These are phyloP conservation scores for Candida andamanensis DNA, from an alignment of 805 yeast genomes.

Conservation along the genomic window DNA sequence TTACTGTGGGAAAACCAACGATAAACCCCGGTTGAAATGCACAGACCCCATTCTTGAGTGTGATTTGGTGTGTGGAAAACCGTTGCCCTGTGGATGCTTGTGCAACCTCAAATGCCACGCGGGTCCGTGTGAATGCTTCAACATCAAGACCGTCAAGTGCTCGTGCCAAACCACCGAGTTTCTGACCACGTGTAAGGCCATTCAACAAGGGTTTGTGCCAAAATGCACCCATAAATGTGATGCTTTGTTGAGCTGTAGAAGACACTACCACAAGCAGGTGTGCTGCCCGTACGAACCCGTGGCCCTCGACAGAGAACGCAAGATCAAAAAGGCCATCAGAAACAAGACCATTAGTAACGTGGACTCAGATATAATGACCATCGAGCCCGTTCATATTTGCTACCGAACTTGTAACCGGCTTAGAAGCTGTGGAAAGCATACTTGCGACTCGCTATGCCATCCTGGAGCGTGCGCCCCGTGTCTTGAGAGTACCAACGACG, in stretches of 20 bases:
- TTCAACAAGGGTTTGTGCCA: slow-evolving; percentile 49
- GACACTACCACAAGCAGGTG: slow-evolving; percentile 63
- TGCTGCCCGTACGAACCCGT: slow-evolving; percentile 68
- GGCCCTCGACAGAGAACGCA: slow-evolving; percentile 55
- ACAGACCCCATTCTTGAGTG: slow-evolving; percentile 80
- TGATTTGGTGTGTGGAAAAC: slow-evolving; percentile 56
- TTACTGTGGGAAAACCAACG: slow-evolving; percentile 69
- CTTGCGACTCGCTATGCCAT: slow-evolving; percentile 70
- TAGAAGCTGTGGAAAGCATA: slow-evolving; percentile 58
- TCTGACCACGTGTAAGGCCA: slow-evolving; percentile 58
- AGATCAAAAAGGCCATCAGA: slow-evolving; percentile 45
- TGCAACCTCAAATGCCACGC: slow-evolving; percentile 72
- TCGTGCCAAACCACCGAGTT: slow-evolving; percentile 55
- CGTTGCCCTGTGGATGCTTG: slow-evolving; percentile 63
- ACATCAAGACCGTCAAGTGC: slow-evolving; percentile 50
- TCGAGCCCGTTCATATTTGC: slow-evolving; percentile 75
- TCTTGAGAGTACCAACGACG: slow-evolving; percentile 74
- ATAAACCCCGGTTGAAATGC: slow-evolving; percentile 51
- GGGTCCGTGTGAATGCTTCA: slow-evolving; percentile 69
- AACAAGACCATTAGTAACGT: slow-evolving; percentile 33
- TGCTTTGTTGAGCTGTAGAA: slow-evolving; percentile 70
- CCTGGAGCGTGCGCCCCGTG: slow-evolving; percentile 78
- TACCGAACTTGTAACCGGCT: slow-evolving; percentile 57
- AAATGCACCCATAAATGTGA: slow-evolving; percentile 67
- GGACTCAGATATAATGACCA: slow-evolving; percentile 44